phyloP scores from a whole-genome alignment of 352 stramenopile genomes.

The Halophytophthora polymorphica region DNA sequence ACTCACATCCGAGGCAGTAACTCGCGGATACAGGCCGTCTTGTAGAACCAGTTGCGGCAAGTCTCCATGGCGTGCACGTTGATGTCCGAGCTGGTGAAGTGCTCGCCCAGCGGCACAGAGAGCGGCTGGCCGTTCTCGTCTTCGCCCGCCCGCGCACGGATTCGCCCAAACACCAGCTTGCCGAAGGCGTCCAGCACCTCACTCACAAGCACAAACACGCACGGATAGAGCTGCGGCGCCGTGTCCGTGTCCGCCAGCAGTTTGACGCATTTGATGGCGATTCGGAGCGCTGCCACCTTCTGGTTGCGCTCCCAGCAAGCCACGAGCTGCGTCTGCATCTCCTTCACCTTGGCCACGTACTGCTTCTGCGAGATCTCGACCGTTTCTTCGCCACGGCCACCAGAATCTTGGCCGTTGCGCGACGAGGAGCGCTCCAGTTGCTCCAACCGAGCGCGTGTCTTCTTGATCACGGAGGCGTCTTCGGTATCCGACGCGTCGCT shows the following conservation, averaged over 20 bases:
- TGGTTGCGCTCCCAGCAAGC: slow-evolving; percentile 81
- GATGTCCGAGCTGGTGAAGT: slow-evolving; percentile 79
- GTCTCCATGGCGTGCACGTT: slow-evolving; percentile 89
- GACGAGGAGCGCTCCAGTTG: slow-evolving; percentile 43
- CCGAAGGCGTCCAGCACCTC: slow-evolving; percentile 88
- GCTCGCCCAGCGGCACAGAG: slow-evolving; percentile 45
- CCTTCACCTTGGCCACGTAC: slow-evolving; percentile 75
- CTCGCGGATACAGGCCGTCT: slow-evolving; percentile 91
- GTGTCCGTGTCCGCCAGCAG: slow-evolving; percentile 76
- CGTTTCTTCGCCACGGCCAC: slow-evolving; percentile 27
- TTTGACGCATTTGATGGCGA: slow-evolving; percentile 91
- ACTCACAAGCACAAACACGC: slow-evolving; percentile 86
- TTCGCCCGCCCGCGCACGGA: slow-evolving; percentile 59
- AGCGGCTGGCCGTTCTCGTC: slow-evolving; percentile 58
- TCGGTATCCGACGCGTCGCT: slow-evolving; percentile 22
- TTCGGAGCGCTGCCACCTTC: slow-evolving; percentile 85
- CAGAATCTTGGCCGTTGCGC: slow-evolving; percentile 1
- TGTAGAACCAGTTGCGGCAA: slow-evolving; percentile 94
- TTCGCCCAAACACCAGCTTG: slow-evolving; percentile 81
- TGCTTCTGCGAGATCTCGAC: slow-evolving; percentile 83
- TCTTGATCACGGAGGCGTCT: slow-evolving; percentile 49
- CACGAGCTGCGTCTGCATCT: slow-evolving; percentile 69
- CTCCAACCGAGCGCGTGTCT: slow-evolving; percentile 64
- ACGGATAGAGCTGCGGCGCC: slow-evolving; percentile 84
- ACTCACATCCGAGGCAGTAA: slow-evolving; percentile 88